Evolutionary conservation across 306 rosid genomes (phyloP).

Genomic region (Boehmeria nivea): DNA sequence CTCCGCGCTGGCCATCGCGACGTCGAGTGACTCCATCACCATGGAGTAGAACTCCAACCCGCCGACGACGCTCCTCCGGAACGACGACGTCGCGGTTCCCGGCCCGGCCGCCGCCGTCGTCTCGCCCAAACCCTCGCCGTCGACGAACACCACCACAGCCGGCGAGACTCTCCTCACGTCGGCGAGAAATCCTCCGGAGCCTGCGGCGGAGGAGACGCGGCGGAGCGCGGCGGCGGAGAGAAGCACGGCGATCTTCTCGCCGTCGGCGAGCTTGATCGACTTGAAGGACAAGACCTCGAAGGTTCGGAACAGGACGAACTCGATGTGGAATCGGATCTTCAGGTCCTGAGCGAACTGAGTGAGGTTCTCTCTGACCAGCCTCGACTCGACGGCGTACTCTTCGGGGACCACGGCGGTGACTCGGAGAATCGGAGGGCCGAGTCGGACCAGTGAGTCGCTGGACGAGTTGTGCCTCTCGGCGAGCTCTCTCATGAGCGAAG

Average conservation of each 20-base stretch:
- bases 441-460: constrained; percentile 5
- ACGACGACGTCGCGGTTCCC: constrained; percentile 47
- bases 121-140: constrained; percentile 51
- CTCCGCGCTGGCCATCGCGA: constrained; percentile 41
- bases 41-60: constrained; percentile 58
- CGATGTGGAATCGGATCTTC: constrained; percentile 55
- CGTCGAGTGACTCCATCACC: constrained; percentile 76
- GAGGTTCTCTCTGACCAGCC: constrained; percentile 52
- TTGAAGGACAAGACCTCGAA: constrained; percentile 58
- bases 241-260: constrained; percentile 65
- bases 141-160: constrained; percentile 58
- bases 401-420: constrained; percentile 70
- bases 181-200: constrained; percentile 31
- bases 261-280: constrained; percentile 55
- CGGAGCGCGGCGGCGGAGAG: constrained; percentile 61
- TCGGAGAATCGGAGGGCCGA: constrained; percentile 39
- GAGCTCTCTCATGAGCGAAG: constrained; percentile 78
- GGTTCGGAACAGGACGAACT: constrained; percentile 41
- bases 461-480: constrained; percentile 46
- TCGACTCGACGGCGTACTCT: constrained; percentile 55
- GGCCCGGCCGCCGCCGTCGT: too few relatives aligned
- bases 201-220: constrained; percentile 42
- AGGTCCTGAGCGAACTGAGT: constrained; percentile 72
- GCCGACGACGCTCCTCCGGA: constrained; percentile 51
- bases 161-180: constrained; percentile 59